phyloP scores from a whole-genome alignment of 208 protist species.

The Wallacemonas sp. region DNA sequence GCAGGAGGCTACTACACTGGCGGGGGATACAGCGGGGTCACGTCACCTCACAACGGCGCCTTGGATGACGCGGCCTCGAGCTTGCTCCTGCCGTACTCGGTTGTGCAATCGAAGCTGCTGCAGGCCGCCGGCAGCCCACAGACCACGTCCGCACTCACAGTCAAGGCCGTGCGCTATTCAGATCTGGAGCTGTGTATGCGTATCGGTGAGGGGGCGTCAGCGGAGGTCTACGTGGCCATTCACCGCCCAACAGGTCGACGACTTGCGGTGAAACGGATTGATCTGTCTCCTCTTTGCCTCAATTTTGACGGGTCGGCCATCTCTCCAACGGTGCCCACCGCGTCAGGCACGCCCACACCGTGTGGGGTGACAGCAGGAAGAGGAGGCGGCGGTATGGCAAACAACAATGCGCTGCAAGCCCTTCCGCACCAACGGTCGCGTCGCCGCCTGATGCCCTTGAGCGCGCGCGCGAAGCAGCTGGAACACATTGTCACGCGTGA shows the following conservation, averaged over 20 bases:
- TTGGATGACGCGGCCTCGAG: conserved; percentile 19
- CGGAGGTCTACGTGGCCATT: conserved; percentile 67
- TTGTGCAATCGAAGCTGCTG: conserved; percentile 25
- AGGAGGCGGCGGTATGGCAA: no score
- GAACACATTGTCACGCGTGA: conserved; percentile 75
- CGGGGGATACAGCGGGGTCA: neutral
- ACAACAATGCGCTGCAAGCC: neutral
- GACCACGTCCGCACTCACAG: conserved; percentile 17
- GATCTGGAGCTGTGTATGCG: conserved; percentile 46
- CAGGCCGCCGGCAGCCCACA: conserved; percentile 14
- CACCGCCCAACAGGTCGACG: conserved; percentile 63
- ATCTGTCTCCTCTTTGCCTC: conserved; percentile 65
- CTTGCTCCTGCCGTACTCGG: conserved; percentile 41
- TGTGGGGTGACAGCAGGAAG: no score
- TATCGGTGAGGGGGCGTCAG: conserved; percentile 74
- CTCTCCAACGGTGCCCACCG: neutral
- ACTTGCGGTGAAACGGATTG: conserved; percentile 81
- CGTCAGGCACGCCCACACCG: no score
- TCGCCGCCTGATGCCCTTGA: neutral
- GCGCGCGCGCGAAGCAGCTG: conserved; percentile 51
- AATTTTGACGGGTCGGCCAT: conserved; percentile 8
- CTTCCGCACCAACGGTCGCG: neutral
- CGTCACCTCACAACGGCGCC: neutral
- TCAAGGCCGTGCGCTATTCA: conserved; percentile 57
- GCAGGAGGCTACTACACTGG: neutral